These are phyloP conservation scores for Phialemonium atrogriseum DNA, from an alignment of 2,329 filamentous ascomycete species.

Conservation along the genomic window DNA sequence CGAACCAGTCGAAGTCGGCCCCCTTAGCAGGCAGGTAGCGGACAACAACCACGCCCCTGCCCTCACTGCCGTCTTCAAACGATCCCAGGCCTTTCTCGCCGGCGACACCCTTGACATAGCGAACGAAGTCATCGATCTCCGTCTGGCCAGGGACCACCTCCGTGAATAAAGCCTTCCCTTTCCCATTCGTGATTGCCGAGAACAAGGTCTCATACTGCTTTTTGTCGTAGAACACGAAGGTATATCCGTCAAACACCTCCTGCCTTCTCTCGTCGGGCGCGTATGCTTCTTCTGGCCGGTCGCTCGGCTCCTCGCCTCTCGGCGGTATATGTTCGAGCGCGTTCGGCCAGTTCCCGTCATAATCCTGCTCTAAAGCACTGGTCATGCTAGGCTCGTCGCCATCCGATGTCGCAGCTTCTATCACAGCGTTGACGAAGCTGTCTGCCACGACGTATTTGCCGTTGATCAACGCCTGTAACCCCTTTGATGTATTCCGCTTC, in stretches of 20 bases:
- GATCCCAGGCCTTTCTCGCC: slow-evolving; percentile 64
- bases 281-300: slow-evolving; percentile 61
- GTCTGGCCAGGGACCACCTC: slow-evolving; percentile 55
- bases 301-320: slow-evolving; percentile 64
- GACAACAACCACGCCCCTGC: slow-evolving; percentile 70
- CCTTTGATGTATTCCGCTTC: slow-evolving; percentile 84
- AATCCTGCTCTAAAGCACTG: slow-evolving; percentile 66
- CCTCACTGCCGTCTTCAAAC: slow-evolving; percentile 55
- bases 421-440: slow-evolving; percentile 65
- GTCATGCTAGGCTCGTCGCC: slow-evolving; percentile 38
- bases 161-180: slow-evolving; percentile 71
- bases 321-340: slow-evolving; percentile 64
- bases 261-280: slow-evolving; percentile 57
- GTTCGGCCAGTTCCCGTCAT: slow-evolving; percentile 70
- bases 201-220: slow-evolving; percentile 69
- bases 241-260: slow-evolving; percentile 77
- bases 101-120: slow-evolving; percentile 65
- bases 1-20: slow-evolving; percentile 55
- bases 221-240: slow-evolving; percentile 76
- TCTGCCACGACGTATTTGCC: slow-evolving; percentile 68
- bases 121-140: slow-evolving; percentile 64
- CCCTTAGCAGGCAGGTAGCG: slow-evolving; percentile 56
- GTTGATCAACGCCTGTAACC: slow-evolving; percentile 78
- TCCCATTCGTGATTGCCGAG: slow-evolving; percentile 66
- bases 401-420: slow-evolving; percentile 45